A percentile compares a stretch with the other conserved stretches of the same genome.
phyloP scores from a whole-genome alignment of 2,329 filamentous ascomycete genomes.

The Fusarium sp. region DNA sequence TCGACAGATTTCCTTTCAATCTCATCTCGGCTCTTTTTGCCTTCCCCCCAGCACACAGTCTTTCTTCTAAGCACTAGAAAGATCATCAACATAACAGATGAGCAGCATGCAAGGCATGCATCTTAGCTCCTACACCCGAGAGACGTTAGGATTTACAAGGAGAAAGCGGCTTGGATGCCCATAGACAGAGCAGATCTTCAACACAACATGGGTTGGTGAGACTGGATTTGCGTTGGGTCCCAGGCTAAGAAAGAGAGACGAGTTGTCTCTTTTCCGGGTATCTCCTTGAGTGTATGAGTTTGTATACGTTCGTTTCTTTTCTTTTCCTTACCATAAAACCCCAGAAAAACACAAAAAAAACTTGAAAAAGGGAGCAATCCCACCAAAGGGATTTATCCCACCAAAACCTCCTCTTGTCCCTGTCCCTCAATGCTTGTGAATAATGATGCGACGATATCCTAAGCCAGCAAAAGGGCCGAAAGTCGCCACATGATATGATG shows the following conservation, averaged over 20 bases:
- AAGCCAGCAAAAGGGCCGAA: conserved; percentile 31
- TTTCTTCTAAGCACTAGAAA: neutral
- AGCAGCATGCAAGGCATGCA: conserved; percentile 21
- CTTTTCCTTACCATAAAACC: conserved; percentile 4
- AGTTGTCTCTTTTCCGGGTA: conserved; percentile 8
- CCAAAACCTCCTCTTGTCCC: conserved; percentile 19
- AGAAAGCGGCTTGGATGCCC: conserved; percentile 14
- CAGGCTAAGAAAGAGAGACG: conserved; percentile 10
- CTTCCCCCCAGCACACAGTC: neutral
- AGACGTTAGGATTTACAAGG: conserved; percentile 10
- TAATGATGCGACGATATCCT: conserved; percentile 20
- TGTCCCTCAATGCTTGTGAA: conserved; percentile 5
- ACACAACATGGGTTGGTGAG: conserved; percentile 13
- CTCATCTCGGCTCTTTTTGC: conserved; percentile 5
- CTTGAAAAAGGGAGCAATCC: conserved; percentile 29
- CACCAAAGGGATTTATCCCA: conserved; percentile 25
- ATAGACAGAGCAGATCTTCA: conserved; percentile 24
- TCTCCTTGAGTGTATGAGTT: conserved; percentile 19
- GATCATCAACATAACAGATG: neutral
- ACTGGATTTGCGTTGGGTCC: conserved; percentile 26
- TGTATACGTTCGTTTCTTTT: conserved; percentile 6
- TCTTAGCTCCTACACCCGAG: conserved; percentile 2
- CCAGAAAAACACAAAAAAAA: conserved; percentile 33
- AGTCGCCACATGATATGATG: conserved; percentile 16
- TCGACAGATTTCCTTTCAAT: conserved; percentile 3